These are phyloP conservation scores for Kluyveromyces nonfermentans DNA, from an alignment of 805 yeast genomes.

Conservation along the genomic window DNA sequence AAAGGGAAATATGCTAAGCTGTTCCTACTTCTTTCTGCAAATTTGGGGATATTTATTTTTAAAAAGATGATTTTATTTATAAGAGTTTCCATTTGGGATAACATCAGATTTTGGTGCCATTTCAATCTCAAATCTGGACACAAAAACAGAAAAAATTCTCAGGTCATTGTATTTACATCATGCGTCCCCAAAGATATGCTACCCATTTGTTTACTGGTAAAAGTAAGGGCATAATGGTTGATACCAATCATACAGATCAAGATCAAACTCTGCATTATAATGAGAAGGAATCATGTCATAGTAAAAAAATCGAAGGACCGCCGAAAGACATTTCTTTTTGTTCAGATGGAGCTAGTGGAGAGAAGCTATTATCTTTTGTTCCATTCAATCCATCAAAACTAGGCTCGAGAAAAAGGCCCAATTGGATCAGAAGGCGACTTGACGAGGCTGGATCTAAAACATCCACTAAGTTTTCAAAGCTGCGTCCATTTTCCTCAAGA, in stretches of 20 bases:
- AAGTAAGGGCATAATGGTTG: too few relatives aligned
- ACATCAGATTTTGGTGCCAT: too few relatives aligned
- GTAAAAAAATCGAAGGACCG: not conserved
- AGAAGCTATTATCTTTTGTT: not conserved
- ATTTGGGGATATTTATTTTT: not conserved
- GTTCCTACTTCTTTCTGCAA: not conserved
- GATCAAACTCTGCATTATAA: not conserved
- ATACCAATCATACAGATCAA: too few relatives aligned
- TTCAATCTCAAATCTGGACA: not conserved
- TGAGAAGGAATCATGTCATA: not conserved
- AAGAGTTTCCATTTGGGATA: too few relatives aligned
- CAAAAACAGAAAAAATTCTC: not conserved
- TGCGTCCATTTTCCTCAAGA: not conserved
- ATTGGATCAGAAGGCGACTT: not conserved
- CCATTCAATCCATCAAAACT: not conserved
- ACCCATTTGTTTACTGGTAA: not conserved
- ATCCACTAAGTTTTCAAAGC: not conserved
- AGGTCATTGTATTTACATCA: not conserved
- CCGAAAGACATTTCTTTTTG: not conserved
- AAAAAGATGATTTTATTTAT: not conserved
- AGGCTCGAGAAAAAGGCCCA: not conserved
- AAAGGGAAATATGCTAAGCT: not conserved
- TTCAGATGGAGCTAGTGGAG: not conserved
- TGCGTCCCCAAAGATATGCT: not conserved
- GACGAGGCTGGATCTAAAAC: not conserved